Base-by-base conservation (phyloP, 257 asterid genomes). In the Primulina huaijiensis region DNA sequence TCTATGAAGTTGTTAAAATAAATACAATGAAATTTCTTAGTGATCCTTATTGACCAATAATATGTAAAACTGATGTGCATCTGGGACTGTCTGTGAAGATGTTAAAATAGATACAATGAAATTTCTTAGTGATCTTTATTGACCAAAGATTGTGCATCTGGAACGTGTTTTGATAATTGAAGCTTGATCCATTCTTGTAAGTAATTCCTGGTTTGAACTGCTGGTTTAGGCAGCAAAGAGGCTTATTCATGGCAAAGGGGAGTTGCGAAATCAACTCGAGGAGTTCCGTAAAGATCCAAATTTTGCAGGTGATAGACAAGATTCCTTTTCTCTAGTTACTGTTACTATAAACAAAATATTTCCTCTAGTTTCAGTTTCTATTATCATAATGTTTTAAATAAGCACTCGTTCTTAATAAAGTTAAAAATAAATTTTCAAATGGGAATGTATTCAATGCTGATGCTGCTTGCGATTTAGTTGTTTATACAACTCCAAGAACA, bases 211-310 rank as follows among this genome's bases (percentile, higher is more conserved):
- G 70, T 46, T 65, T 43, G 60, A 69, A 43, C 4, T 59, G 27
- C 68, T 71, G 74, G 69, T 62, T 58, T 74, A 94, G 99, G 99
- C 99, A 74, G 96, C 99, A 81, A 78, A 83, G 81, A 94, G 97
- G 82, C 96, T 94, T 69, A 50, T 94, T 53, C 68, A 74, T 68
- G 88, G 95, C 77, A 76, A 79, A 53, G 97, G 97, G 68, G 78
- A 78, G 72, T 86, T 90, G 67, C 89, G 82, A 82, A 60, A 77
- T 69, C 91, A 90, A 83, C 89, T 94, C 46, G 86, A 86, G 43
- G 72, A 43, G 46, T 94, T 94, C 77, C 82, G 85, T 43, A 81
- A 79, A 82, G 95, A 91, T 84, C 90, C 83, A 72, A 78, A 69
- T 67, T 71, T 90, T 73, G 77, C 87, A 77, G 89, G 97, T 89